Base-by-base conservation (phyloP, 2,329 filamentous ascomycete species). In the Fusarium acutatum region DNA sequence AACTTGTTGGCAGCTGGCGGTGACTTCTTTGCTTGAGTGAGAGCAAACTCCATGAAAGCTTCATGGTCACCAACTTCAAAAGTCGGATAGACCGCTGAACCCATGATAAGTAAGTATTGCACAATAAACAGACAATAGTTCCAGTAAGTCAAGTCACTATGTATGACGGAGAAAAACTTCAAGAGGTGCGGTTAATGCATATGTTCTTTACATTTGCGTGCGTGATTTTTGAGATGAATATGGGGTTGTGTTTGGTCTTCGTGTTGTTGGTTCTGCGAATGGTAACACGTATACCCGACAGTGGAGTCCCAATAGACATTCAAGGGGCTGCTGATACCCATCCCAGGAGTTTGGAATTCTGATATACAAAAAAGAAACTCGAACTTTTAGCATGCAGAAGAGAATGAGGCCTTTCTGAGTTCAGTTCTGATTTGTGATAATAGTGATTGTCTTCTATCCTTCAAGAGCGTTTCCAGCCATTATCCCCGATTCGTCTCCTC, bases 1-100 rank as follows among this genome's bases (percentile, higher is more conserved):
- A 84, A 85, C 60, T 84, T 84, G 37, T 79, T 80, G 20, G 72
- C 61, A 10, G 77, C 79, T 17, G 82, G 83, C 6, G 83, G 82
- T 6, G 82, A 84, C 22, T 79, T 77, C 7, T 74, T 75, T 2
- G 83, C 84, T 49, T 80, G 73, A 4, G 76, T 64, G 18, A 84
- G 73, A 18, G 82, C 83, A 40, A 79, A 80, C 37, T 81, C 76
- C 83, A 86, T 85, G 64, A 81, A 83, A 14, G 69, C 78, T 37
- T 79, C 77, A 65, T 84, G 82, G 46, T 82, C 78, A 5, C 78
- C 78, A 10, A 74, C 64, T 24, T 73, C 22, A 30, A 83, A 77
- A 24, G 47, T 72, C 7, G 77, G 74, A 52, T 71, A 53, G 5
- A 37, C 30, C 43, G 43, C 40, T 4, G 68, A 69, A 46, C 7